Evolutionary conservation across 2,329 filamentous ascomycete species (phyloP).

Genomic region (Eurotiales sp.): DNA sequence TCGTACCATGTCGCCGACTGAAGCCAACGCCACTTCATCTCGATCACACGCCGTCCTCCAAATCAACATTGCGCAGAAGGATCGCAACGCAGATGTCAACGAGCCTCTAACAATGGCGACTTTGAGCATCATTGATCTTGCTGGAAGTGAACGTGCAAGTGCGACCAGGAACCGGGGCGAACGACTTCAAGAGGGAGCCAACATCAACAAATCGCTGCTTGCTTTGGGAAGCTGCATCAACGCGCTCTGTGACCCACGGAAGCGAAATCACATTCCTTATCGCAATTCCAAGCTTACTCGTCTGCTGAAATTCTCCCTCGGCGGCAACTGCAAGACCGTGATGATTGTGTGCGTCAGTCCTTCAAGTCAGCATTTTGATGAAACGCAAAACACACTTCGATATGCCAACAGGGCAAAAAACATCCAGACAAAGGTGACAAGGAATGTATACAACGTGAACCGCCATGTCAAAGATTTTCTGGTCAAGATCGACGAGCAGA

Average conservation of each 20-base stretch:
- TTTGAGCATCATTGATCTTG: slow-evolving; percentile 94
- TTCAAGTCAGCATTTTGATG: slow-evolving; percentile 93
- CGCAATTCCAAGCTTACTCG: slow-evolving; percentile 96
- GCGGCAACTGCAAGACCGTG: slow-evolving; percentile 97
- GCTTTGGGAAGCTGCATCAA: slow-evolving; percentile 97
- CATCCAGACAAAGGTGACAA: slow-evolving; percentile 98
- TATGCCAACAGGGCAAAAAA: slow-evolving; percentile 99
- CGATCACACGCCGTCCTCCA: slow-evolving; percentile 95
- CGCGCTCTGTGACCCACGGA: slow-evolving; percentile 87
- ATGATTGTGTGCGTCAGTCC: slow-evolving; percentile 99
- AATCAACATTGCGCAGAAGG: slow-evolving; percentile 92
- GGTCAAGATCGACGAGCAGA: slow-evolving; percentile 98
- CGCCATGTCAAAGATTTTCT: slow-evolving; percentile 98
- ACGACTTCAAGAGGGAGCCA: slow-evolving; percentile 85
- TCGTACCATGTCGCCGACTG: slow-evolving; percentile 92
- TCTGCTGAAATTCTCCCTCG: slow-evolving; percentile 91
- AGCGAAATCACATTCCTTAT: slow-evolving; percentile 92
- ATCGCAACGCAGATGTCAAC: slow-evolving; percentile 84
- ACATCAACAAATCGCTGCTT: slow-evolving; percentile 98
- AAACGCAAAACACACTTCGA: slow-evolving; percentile 94
- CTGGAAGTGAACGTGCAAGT: slow-evolving; percentile 91
- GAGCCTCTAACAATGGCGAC: slow-evolving; percentile 98
- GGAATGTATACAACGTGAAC: slow-evolving; percentile 98
- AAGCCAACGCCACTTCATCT: slow-evolving; percentile 95
- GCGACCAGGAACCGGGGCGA: slow-evolving; percentile 96